Base-by-base conservation (phyloP, 192 early-diverging fungal genomes). In the Funneliformis mosseae region DNA sequence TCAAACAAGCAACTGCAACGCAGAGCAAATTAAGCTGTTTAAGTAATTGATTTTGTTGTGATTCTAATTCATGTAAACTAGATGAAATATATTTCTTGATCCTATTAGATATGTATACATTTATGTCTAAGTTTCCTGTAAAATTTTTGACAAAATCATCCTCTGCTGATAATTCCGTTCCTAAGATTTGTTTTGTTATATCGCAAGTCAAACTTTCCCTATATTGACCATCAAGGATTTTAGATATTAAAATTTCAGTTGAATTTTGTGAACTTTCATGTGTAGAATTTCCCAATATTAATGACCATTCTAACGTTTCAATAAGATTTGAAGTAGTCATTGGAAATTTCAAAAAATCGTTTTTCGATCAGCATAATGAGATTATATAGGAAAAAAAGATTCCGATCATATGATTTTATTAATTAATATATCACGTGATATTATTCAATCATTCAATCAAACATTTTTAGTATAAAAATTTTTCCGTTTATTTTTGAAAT, bases 1-100 rank as follows among this genome's bases (percentile, higher is more conserved):
- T 91, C n/a, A 98, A 86, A 43, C 88, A 88, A 2, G 93, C 92
- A 27, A 92, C 88, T 46, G 88, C 94, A 12, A 96, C 79, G 27
- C 77, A 77, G 27, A 93, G 83, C 12, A 94, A 68, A 21, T 87
- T 74, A 48, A 88, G 71, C 23, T 79, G 80, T 38, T 23, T 75
- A 38, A 25, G 71, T n/a, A 12, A 78, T 70, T 27, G 81, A 78
- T 39, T 81, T 74, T 74, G 67, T 78, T 23, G 69, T n/a, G 4
- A 75, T 55, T 55, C 39, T 43, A 25, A 39, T 70, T 70, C 64
- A 4, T 67, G 64, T 78, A 23, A 73, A 42, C n/a, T 60, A 42
- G 18, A 72, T 71, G 76, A 38, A 46, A 91, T 63, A 28, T 88
- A 88, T 18, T 78, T 46, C 3, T 83, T 43, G 12, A 88, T 78